Evolutionary conservation across 495 filamentous ascomycete genomes (phyloP), one percentile per base, ranked within the genome.

Genomic region (Neurospora pannonica): DNA sequence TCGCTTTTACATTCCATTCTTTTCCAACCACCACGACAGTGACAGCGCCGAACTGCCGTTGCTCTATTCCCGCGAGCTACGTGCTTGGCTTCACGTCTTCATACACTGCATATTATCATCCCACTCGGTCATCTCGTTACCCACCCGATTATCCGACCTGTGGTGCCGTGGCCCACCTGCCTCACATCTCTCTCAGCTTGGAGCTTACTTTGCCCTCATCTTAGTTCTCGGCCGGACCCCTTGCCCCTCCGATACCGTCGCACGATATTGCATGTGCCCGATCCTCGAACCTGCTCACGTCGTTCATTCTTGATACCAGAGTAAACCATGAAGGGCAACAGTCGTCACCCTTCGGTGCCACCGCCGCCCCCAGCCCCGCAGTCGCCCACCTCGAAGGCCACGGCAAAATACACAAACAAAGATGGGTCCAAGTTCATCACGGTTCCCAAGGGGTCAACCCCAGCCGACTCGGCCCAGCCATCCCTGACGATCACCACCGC

Each of bases 341-440:
- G 81, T 76, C 83, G 84, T 78, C 84, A 84, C 70, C 81, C 84
- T 67, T 79, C 83, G 71, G 75, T 80, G 71, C 80, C 84, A 73
- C 76, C 79, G 38, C 74, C 79, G 70, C 72, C 76, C 72, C 75
- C 79, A 19, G 78, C 83, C 62, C 76, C 82, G 11, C 79, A 81
- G 40, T 83, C 84, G 39, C 83, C 85, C 7, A 80, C 77, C 43
- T 74, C 83, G 24, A 87, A 86, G 78, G 72, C 79, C 72, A 88
- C 87, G 9, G 85, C 87, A 1, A 89, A 88, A 71, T 89, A 89
- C 76, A 87, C 87, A 39, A 91, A 90, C 79, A 91, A 90, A 78
- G 89, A 91, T 83, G 89, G 89, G 48, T 90, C 89, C 38, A 90
- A 91, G 82, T 88, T 88, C 79, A 91, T 91, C 76, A 90, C 88